A percentile compares a stretch with the other conserved stretches of the same genome.
Evolutionary conservation across 202 grass and related monocot species (phyloP).

Genomic region (Panicum hallii): DNA sequence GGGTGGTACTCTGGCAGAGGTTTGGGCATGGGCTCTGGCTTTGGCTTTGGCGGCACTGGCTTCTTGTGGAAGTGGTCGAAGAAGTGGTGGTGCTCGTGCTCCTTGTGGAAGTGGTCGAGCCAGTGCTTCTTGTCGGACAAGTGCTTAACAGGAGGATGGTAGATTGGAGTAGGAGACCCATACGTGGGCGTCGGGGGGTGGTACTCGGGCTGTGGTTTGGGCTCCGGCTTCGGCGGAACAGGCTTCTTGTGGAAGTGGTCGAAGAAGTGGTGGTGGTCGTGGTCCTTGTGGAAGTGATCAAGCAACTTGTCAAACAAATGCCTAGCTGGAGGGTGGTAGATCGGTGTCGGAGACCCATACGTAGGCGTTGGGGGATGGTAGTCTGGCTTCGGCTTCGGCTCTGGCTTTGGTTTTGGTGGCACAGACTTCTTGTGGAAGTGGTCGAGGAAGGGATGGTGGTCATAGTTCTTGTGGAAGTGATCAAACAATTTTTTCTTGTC

Average conservation of each 20-base stretch:
- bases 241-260: conserved; percentile 53
- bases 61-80: conserved; percentile 46
- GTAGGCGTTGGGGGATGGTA: conserved; percentile 28
- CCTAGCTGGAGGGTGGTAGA: not conserved
- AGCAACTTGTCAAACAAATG: not conserved
- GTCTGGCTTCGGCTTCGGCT: conserved; percentile 5
- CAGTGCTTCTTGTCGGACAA: not conserved
- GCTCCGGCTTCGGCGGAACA: not conserved
- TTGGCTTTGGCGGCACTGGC: not conserved
- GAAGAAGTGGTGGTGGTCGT: not conserved
- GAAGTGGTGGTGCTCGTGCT: not conserved
- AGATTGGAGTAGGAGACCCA: not conserved
- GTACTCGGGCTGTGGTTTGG: not conserved
- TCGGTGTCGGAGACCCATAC: not conserved
- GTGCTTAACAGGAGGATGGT: not conserved
- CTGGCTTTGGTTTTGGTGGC: not conserved
- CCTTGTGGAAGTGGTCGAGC: not conserved
- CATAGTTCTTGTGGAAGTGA: not conserved
- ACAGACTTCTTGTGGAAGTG: conserved; percentile 30
- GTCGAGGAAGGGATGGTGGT: not conserved
- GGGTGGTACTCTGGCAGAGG: conserved; percentile 27
- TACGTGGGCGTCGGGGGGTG: conserved; percentile 13
- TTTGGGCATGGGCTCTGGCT: conserved; percentile 16
- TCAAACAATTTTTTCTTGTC: not conserved
- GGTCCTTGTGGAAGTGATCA: conserved; percentile 9